Evolutionary conservation across 768 basidiomycete species (phyloP), one percentile per base, ranked within the genome.

Genomic region (Suillus alpinus): DNA sequence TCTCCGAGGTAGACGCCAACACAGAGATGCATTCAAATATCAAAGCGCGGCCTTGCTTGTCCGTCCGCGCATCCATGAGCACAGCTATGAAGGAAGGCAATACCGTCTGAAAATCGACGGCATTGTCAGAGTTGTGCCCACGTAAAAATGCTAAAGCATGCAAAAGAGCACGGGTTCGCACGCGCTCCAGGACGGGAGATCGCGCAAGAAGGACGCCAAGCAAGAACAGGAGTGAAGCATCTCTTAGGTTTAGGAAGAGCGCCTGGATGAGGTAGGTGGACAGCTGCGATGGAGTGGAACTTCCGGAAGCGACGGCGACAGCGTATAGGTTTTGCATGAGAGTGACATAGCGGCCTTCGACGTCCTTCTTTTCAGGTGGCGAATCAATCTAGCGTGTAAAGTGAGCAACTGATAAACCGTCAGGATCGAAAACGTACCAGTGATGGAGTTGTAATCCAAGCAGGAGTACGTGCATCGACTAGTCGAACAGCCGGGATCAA

Each of bases 101-200:
- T 6, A 95, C 80, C 0, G 85, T 87, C 71, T 95, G 90, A 73
- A 95, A 92, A 71, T 96, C 94, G 4, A 88, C 72, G 14, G 80
- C 77, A 40, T 80, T 78, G 44, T 80, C 75, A 50, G 81, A 76
- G 2, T 77, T 68, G 71, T 93, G 87, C 0, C 95, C 92, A 51
- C 86, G 81, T 13, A 98, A 72, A 73, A 95, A 95, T 0, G 94
- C 92, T 2, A 82, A 78, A 20, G 87, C 86, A 69, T 98, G 94
- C 5, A 81, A 76, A 9, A 98, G 76, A 0, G 94, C 87, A 1
- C 86, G 79, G 2, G 81, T 74, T 59, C 75, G 80, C 61, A 78
- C 79, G 52, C 74, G 65, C 23, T 73, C 68, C 10, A 68, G 63
- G 14, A 67, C 57, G 10, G 69, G 63, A 10, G 67, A 67, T 0